A percentile compares a stretch with the other conserved stretches of the same genome.
Conservation (phyloP, 441 rosid genomes). For the Omphalea diandra region DNA sequence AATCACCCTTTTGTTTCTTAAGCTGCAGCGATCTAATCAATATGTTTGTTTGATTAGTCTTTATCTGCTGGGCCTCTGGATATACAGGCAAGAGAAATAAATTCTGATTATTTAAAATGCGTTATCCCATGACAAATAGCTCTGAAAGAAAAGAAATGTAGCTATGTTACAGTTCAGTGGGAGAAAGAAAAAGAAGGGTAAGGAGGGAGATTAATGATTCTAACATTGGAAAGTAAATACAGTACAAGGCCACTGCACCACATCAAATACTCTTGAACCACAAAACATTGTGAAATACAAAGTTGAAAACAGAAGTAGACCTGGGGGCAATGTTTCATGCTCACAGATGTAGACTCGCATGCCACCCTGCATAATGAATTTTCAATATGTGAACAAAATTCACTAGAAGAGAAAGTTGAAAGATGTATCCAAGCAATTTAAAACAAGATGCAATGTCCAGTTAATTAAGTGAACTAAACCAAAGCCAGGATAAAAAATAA, state of each 20-base stretch:
- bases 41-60: constrained; percentile 92
- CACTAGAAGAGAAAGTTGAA: constrained; percentile 1
- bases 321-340: constrained; percentile 91
- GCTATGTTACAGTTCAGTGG: not conserved
- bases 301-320: constrained; percentile 30
- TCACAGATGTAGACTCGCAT: constrained; percentile 76
- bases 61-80: constrained; percentile 73
- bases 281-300: constrained; percentile 1
- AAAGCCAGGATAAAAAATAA: not conserved
- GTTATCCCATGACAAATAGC: not conserved
- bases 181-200: no score
- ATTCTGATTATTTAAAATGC: constrained; percentile 6
- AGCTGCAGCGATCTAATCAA: constrained; percentile 83
- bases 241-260: not conserved
- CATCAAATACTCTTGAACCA: constrained; percentile 3
- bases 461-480: not conserved
- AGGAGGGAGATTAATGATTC: not conserved
- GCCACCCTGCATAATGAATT: constrained; percentile 61
- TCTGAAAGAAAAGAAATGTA: not conserved
- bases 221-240: not conserved
- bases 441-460: not conserved
- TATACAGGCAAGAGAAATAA: constrained; percentile 26
- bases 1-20: constrained; percentile 65
- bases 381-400: constrained; percentile 2
- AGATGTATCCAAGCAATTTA: constrained; percentile 4